Conservation (phyloP, 1,139 yeast species). For the Nakaseomyces nivariensis region DNA sequence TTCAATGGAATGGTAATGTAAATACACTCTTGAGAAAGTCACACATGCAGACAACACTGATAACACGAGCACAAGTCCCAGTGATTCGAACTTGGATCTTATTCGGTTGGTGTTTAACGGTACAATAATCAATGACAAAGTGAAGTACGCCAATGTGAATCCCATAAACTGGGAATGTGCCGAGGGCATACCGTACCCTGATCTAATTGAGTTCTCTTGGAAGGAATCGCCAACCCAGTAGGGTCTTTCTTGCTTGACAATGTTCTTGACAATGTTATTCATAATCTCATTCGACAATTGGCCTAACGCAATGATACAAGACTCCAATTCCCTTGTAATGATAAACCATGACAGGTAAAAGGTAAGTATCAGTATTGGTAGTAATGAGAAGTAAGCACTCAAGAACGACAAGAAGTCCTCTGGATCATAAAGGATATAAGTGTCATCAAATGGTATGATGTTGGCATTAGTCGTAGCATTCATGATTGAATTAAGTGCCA, state of each 20-base stretch:
- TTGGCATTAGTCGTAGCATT: conserved; percentile 9
- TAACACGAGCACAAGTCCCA: not conserved
- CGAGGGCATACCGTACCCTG: conserved; percentile 91
- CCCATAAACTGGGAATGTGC: conserved; percentile 97
- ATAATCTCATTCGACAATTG: conserved; percentile 69
- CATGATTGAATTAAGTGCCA: not conserved
- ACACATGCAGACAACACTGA: conserved; percentile 39
- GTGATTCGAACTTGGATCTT: not conserved
- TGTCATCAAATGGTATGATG: conserved; percentile 41
- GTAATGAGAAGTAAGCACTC: conserved; percentile 63
- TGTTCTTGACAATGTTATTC: conserved; percentile 57
- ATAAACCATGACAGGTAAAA: conserved; percentile 80
- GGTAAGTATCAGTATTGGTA: conserved; percentile 75
- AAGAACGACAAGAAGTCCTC: conserved; percentile 49
- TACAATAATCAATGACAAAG: conserved; percentile 26
- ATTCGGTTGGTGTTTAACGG: not conserved
- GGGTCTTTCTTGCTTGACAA: conserved; percentile 71
- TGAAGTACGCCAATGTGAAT: conserved; percentile 58
- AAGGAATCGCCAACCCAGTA: conserved; percentile 43
- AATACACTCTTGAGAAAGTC: conserved; percentile 64
- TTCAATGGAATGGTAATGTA: conserved; percentile 60
- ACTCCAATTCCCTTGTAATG: conserved; percentile 74
- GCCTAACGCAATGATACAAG: conserved; percentile 75
- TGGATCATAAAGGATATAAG: conserved; percentile 73
- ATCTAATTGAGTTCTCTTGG: conserved; percentile 36